Base-by-base conservation (phyloP, 305 asterid genomes). In the Vinca major region DNA sequence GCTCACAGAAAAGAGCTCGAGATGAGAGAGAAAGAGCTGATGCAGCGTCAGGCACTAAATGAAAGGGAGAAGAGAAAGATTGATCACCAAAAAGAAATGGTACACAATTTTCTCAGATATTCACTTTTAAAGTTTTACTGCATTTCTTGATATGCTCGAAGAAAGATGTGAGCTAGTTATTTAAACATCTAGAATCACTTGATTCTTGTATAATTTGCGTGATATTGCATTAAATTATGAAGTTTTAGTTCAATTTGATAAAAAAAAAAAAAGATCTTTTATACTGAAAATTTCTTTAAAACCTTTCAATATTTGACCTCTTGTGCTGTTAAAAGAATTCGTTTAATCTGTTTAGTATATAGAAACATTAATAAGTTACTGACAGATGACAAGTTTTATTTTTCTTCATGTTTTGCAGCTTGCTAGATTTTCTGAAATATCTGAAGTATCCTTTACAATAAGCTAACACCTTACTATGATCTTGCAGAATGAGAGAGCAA, bases 401-500 rank as follows among this genome's bases (percentile, higher is more conserved):
- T 58, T 58, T 37, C 37, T 58, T 37, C 37, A 19, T 58, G 4
- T 36, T 7, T 39, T 26, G 43, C 40, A 44, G 26, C 57, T 50
- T 12, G 36, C 57, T 44, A 5, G 21, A 20, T 54, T 55, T 71
- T 47, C 7, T 48, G 33, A 49, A 40, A 37, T 19, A 39, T 70
- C 45, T 58, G 63, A 13, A 4, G 40, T 21, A 13, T 10, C 20
- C 0, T 7, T 14, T 16, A 41, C 9, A 36, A 36, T 50, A 13
- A 37, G 19, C 17, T 37, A 13, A 36, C 1, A 58, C 4, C 2
- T 37, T 33, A 58, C 33, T 36, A n/a, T 36, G 45, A 58, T 70
- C 74, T 65, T 73, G 81, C 92, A 89, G 98, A 89, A 86, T 81
- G 92, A 86, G 81, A 87, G 75, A 84, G 97, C 97, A 11, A 73